A percentile compares a stretch with the other conserved stretches of the same genome.
Evolutionary conservation across 2,329 filamentous ascomycete genomes (phyloP).

Genomic region (Penicillium glabrum): DNA sequence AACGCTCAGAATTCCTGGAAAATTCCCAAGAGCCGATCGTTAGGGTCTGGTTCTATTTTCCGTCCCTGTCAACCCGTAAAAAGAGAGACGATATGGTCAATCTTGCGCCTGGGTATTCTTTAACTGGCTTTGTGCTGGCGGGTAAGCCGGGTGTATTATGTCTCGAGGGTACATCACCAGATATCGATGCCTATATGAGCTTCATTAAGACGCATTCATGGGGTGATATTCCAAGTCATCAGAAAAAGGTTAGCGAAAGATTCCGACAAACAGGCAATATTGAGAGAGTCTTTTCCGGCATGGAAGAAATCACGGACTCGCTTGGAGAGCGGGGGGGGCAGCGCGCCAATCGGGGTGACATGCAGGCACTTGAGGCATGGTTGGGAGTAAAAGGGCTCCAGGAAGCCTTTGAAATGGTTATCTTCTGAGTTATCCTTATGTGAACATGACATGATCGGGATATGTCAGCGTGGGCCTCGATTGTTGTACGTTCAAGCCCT

Average conservation of each 20-base stretch:
- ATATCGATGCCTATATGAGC: slow-evolving; percentile 61
- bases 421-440: slow-evolving; percentile 19
- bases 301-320: slow-evolving; percentile 37
- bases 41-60: slow-evolving; percentile 64
- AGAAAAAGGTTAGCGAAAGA: slow-evolving; percentile 62
- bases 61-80: slow-evolving; percentile 59
- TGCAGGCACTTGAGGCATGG: slow-evolving; percentile 36
- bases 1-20: not conserved
- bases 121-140: slow-evolving; percentile 61
- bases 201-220: slow-evolving; percentile 65
- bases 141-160: slow-evolving; percentile 56
- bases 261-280: slow-evolving; percentile 44
- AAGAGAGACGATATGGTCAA: slow-evolving; percentile 60
- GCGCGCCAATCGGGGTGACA: slow-evolving; percentile 34
- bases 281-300: slow-evolving; percentile 27
- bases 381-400: slow-evolving; percentile 24
- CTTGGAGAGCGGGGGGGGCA: slow-evolving; percentile 33
- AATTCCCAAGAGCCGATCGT: slow-evolving; percentile 35
- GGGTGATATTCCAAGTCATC: slow-evolving; percentile 62
- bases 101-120: slow-evolving; percentile 51
- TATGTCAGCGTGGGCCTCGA: no score
- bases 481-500: no score
- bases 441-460: no score
- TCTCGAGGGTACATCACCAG: slow-evolving; percentile 38
- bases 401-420: slow-evolving; percentile 34